Base-by-base conservation (phyloP, 306 rosid genomes). In the Pterocarpus santalinus region DNA sequence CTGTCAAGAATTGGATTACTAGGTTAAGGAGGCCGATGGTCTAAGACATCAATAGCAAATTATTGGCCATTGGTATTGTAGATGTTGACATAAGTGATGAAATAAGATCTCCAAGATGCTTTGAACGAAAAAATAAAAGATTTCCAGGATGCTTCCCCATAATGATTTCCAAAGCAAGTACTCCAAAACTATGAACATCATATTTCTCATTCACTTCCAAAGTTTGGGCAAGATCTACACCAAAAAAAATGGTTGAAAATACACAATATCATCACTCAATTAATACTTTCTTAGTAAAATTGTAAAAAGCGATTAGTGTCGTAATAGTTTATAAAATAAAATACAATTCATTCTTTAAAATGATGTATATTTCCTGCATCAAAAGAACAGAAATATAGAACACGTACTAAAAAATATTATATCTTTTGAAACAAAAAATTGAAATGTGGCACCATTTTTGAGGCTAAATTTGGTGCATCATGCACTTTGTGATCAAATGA, bases 151-250 rank as follows among this genome's bases (percentile, higher is more conserved):
- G 74, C 4, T 38, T 51, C 14, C 66, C 81, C 43, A 77, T 65
- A 0, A 77, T 1, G 8, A 77, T 77, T 39, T 77, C 81, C 56
- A 77, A 46, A 47, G 49, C 4, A 16, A 76, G 57, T 0, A 76
- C 72, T 47, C 72, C 80, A 63, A 61, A 47, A 6, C 74, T 66
- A 53, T 52, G 65, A 1, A 65, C 66, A 17, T 66, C 81, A 17
- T 39, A 65, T 38, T 51, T 65, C 41, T 77, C 56, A 0, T 15
- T 34, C 55, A 65, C 73, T 65, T 65, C 41, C 81, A 65, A 49
- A 32, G 51, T 76, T 5, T 63, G 65, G 15, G 51, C 72, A 46
- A 63, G 72, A 33, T 76, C 80, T 76, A 2, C 35, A 52, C 5
- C 2, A 52, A 52, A 13, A 13, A 8, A 13, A 11, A 52, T 4